Percentiles rank a stretch among this genome's conserved stretches.
These are phyloP conservation scores for Pseudozyma sp. DNA, from an alignment of 1,284 basidiomycete genomes.

Conservation along the genomic window DNA sequence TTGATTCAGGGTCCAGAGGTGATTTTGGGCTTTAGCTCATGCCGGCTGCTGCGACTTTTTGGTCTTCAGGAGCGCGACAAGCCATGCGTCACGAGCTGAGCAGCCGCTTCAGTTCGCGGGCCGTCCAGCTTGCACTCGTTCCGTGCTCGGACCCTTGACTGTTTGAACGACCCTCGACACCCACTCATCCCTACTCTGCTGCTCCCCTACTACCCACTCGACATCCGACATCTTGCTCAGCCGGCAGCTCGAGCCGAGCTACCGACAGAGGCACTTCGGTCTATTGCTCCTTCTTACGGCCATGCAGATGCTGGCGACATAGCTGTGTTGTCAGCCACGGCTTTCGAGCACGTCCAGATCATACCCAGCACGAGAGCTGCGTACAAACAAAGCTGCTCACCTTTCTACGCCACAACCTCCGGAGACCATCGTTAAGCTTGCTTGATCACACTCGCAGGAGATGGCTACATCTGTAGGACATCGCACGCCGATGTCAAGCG, in stretches of 20 bases:
- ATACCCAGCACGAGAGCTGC: no score
- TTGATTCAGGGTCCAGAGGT: no score
- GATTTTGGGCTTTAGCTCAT: no score
- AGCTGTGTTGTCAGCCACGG: neutral
- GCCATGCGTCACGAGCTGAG: no score
- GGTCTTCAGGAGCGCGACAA: no score
- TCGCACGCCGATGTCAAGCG: neutral
- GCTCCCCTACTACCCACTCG: conserved; percentile 1
- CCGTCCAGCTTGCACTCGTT: neutral
- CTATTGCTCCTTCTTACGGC: neutral
- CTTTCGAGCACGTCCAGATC: neutral
- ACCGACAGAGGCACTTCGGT: neutral
- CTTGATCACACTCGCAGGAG: neutral
- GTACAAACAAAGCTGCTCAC: no score
- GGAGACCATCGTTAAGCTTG: neutral
- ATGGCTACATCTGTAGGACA: conserved; percentile 9
- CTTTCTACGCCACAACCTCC: neutral
- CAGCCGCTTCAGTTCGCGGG: no score
- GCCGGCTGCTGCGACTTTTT: no score
- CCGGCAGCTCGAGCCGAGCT: neutral
- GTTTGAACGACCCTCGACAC: conserved; percentile 1
- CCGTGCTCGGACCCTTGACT: conserved; percentile 6
- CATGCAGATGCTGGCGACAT: neutral
- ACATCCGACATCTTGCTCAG: neutral
- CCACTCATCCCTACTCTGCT: neutral